phyloP scores from a whole-genome alignment of 1,284 basidiomycete genomes.

The Prillingera fragicola region DNA sequence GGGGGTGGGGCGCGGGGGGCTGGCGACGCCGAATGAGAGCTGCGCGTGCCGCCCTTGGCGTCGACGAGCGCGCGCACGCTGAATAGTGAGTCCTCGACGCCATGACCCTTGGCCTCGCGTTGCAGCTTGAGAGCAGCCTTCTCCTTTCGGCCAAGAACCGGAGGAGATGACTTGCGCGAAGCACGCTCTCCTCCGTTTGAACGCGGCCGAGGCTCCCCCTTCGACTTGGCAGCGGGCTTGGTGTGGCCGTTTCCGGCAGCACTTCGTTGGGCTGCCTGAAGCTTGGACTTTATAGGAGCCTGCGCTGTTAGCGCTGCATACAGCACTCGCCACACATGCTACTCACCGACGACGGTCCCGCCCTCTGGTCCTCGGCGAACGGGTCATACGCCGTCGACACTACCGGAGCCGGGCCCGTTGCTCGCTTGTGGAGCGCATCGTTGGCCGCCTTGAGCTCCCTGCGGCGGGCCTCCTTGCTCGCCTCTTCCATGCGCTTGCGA shows the following conservation, averaged over 20 bases:
- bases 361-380: constrained; percentile 37
- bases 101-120: constrained; percentile 1
- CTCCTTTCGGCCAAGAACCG: constrained; percentile 33
- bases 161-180: constrained; percentile 17
- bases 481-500: constrained; percentile 30
- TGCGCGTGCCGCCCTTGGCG: constrained; percentile 8
- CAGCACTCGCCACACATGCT: background rate
- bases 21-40: background rate
- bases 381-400: constrained; percentile 31
- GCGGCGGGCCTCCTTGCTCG: constrained; percentile 33
- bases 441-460: constrained; percentile 37
- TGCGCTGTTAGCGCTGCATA: too few relatives aligned
- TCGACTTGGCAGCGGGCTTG: background rate
- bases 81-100: constrained; percentile 21
- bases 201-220: too few relatives aligned
- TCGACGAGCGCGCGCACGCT: constrained; percentile 34
- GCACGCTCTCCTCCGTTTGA: too few relatives aligned
- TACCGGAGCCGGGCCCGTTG: constrained; percentile 1
- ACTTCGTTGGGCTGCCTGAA: too few relatives aligned
- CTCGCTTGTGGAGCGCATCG: constrained; percentile 21
- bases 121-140: constrained; percentile 16
- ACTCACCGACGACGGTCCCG: constrained; percentile 16
- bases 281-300: too few relatives aligned
- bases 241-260: too few relatives aligned
- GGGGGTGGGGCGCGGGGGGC: background rate